These are phyloP conservation scores for Pseudofabraea citricarpa DNA, from an alignment of 2,329 filamentous ascomycete genomes.

Conservation along the genomic window DNA sequence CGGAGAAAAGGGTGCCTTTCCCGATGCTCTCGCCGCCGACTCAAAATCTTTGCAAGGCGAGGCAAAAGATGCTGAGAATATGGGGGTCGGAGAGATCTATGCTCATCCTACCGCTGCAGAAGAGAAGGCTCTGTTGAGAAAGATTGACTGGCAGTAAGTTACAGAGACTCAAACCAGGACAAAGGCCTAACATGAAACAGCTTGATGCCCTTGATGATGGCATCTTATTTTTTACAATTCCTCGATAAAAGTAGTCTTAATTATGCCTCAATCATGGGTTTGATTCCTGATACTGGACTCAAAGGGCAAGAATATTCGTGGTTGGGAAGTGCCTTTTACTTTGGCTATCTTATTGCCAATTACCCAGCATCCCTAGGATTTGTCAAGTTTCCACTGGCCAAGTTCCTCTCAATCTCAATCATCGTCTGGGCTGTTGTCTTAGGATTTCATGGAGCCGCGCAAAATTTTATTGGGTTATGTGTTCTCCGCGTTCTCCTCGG, in stretches of 20 bases:
- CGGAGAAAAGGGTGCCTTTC: neutral
- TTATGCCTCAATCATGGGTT: slow-evolving; percentile 42
- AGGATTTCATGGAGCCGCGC: slow-evolving; percentile 28
- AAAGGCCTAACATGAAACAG: slow-evolving; percentile 18
- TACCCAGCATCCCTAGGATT: slow-evolving; percentile 25
- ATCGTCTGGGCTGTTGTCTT: slow-evolving; percentile 29
- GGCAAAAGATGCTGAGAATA: neutral
- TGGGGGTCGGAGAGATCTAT: neutral
- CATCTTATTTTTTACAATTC: slow-evolving; percentile 53
- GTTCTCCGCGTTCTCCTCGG: slow-evolving; percentile 29
- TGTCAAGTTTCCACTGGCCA: slow-evolving; percentile 30
- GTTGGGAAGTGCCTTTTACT: slow-evolving; percentile 17
- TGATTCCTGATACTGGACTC: slow-evolving; percentile 39
- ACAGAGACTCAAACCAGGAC: neutral
- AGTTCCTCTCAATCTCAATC: slow-evolving; percentile 20
- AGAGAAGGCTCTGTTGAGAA: slow-evolving; percentile 31
- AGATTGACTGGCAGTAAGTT: slow-evolving; percentile 40
- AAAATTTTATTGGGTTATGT: slow-evolving; percentile 22
- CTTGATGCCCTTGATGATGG: slow-evolving; percentile 49
- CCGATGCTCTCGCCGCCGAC: neutral
- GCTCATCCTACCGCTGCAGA: neutral
- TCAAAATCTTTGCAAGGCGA: neutral
- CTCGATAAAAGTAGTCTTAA: slow-evolving; percentile 54
- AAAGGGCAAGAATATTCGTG: slow-evolving; percentile 46
- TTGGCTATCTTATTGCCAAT: slow-evolving; percentile 29